Base-by-base conservation (phyloP, 1,284 basidiomycete genomes). In the Amanita bisporigera region DNA sequence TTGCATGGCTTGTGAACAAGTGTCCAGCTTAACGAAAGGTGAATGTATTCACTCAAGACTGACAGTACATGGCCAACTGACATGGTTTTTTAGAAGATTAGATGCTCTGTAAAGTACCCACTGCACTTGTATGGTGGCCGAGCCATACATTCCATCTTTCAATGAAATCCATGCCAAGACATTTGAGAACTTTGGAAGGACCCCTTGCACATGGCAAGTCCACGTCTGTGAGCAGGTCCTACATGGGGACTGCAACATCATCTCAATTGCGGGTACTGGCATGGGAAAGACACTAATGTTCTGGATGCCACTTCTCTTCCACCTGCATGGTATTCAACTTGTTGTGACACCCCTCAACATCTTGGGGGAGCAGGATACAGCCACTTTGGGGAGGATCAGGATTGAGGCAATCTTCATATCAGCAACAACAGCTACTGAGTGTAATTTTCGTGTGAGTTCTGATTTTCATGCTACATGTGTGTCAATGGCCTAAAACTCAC, bases 401-500 rank as follows among this genome's bases (percentile, higher is more conserved):
- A 36, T 68, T 14, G 26, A 54, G 5, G 67, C 54, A 24, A 70
- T 66, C 15, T 63, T 61, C 21, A 62, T 69, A 31, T 52, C 58
- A 29, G 57, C 50, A 40, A 55, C 64, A 31, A 67, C 66, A 6
- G 66, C 67, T 21, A 50, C 50, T 4, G 40, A 59, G 6, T 50
- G 57, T 6, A 69, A 38, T 24, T 63, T 66, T 57, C 38, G 38
- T 40, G 63, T 64, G 40, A 64, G 66, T 65, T 6, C 17, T 52
- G 26, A n/a, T 36, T 14, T 59, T 41, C 14, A 41, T 24, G 19
- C 31, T 10, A 41, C 12, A 12, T 15, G 40, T 43, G n/a, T 17
- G n/a, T 10, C 33, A 78, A 77, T 75, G 71, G 19, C 75, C 79
- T 41, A 66, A 61, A 65, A 33, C 63, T 26, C 26, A 58, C 9